A percentile compares a stretch with the other conserved stretches of the same genome.
Conservation (phyloP, 306 rosid genomes). For the Trifolium pratense region DNA sequence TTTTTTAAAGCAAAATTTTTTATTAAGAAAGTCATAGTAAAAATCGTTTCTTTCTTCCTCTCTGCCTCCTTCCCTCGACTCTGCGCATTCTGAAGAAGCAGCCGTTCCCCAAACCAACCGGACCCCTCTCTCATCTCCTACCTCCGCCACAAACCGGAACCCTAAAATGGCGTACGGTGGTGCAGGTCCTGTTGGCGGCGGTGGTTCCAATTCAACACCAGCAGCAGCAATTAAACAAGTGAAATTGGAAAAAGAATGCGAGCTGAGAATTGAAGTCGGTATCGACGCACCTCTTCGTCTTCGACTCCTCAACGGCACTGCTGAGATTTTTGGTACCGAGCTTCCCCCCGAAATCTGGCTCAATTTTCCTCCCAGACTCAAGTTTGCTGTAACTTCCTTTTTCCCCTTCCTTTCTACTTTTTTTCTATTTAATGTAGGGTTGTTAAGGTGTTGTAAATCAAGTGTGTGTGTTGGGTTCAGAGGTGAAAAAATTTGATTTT, state of each 20-base stretch:
- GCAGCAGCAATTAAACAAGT: conserved; percentile 56
- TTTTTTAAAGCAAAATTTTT: no score
- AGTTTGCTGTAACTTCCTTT: conserved; percentile 68
- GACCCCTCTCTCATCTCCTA: no score
- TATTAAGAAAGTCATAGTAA: no score
- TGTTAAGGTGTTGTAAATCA: no score
- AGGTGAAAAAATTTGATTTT: no score
- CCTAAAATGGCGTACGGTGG: conserved; percentile 78
- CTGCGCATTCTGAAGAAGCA: no score
- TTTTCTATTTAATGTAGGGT: no score
- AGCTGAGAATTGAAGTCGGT: conserved; percentile 82
- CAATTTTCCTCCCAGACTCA: conserved; percentile 79
- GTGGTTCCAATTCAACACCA: conserved; percentile 56
- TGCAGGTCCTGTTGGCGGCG: conserved; percentile 44
- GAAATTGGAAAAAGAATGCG: conserved; percentile 86
- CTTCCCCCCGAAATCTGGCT: conserved; percentile 95
- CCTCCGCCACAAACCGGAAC: no score
- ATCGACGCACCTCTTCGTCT: conserved; percentile 75
- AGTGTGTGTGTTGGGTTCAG: no score
- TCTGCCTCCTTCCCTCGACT: no score
- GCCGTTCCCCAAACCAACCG: no score
- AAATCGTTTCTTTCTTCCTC: no score
- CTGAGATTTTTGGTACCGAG: conserved; percentile 92
- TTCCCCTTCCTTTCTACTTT: neutral
- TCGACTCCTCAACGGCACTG: conserved; percentile 80